Evolutionary conservation across 768 basidiomycete genomes (phyloP).

Genomic region (Fistulinella prunicolor): DNA sequence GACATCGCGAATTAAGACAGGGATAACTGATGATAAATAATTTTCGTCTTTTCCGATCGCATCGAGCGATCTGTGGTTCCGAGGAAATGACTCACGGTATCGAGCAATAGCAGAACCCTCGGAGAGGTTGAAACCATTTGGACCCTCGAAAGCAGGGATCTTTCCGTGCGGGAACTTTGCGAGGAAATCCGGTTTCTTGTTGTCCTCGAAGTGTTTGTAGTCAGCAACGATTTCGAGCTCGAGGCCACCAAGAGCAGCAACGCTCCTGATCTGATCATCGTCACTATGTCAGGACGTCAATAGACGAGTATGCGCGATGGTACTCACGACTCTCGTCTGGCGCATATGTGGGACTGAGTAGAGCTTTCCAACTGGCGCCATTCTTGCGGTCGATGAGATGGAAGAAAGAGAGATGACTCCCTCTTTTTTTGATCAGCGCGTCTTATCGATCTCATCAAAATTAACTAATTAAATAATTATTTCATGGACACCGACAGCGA

Average conservation of each 20-base stretch:
- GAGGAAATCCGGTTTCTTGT: slow-evolving; percentile 67
- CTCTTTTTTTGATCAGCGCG: slow-evolving; percentile 23
- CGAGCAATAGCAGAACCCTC: slow-evolving; percentile 81
- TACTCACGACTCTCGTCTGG: slow-evolving; percentile 46
- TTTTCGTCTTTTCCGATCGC: slow-evolving; percentile 26
- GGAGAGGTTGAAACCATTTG: slow-evolving; percentile 74
- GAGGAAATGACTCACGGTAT: slow-evolving; percentile 65
- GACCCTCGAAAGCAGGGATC: slow-evolving; percentile 78
- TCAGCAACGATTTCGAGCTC: slow-evolving; percentile 49
- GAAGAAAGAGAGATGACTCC: slow-evolving; percentile 12
- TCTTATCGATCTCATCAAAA: slow-evolving; percentile 30
- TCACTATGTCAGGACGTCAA: slow-evolving; percentile 1
- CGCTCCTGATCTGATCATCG: slow-evolving; percentile 54
- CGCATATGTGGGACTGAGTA: slow-evolving; percentile 46
- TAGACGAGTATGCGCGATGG: neutral
- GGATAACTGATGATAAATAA: slow-evolving; percentile 58
- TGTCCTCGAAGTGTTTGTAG: slow-evolving; percentile 63
- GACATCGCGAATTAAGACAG: slow-evolving; percentile 64
- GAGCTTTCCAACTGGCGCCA: slow-evolving; percentile 62
- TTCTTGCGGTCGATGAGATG: slow-evolving; percentile 34
- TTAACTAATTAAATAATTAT: slow-evolving; percentile 19
- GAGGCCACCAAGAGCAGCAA: slow-evolving; percentile 58
- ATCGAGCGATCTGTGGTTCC: slow-evolving; percentile 8
- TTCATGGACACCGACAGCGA: slow-evolving; percentile 30
- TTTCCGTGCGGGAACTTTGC: slow-evolving; percentile 79